phyloP scores from a whole-genome alignment of 225 moss, liverwort and hornwort genomes.

The Physcomitrellopsis africana region DNA sequence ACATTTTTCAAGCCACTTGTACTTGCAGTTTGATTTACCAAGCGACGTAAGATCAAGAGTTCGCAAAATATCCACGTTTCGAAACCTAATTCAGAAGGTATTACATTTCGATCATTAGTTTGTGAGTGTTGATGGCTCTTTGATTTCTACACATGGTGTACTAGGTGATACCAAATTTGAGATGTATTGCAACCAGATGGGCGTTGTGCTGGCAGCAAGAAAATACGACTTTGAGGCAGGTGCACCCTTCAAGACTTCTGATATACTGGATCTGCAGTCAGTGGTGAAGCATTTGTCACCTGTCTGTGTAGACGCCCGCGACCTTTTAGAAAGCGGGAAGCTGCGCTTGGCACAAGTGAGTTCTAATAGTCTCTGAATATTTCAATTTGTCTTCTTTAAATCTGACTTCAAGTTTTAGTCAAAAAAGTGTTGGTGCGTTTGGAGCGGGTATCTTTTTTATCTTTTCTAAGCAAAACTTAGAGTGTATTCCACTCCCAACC shows the following conservation, averaged over 20 bases:
- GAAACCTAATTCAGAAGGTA: constrained; percentile 85
- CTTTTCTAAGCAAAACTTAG: too few relatives aligned
- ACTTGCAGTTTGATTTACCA: constrained; percentile 68
- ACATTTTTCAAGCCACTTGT: background rate
- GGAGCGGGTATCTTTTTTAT: too few relatives aligned
- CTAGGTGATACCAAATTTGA: constrained; percentile 8
- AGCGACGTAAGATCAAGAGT: constrained; percentile 56
- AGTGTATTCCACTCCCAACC: too few relatives aligned
- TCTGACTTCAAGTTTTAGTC: background rate
- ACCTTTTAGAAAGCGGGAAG: constrained; percentile 78
- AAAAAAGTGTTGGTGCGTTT: too few relatives aligned
- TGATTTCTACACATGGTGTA: constrained; percentile 4
- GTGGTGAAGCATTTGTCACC: constrained; percentile 81
- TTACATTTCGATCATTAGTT: background rate
- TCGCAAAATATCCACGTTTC: constrained; percentile 70
- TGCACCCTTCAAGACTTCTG: constrained; percentile 58
- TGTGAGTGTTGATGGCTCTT: background rate
- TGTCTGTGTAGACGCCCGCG: constrained; percentile 75
- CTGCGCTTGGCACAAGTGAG: constrained; percentile 71
- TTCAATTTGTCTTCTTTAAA: background rate
- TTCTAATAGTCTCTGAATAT: background rate
- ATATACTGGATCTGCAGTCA: constrained; percentile 70
- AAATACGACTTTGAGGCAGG: constrained; percentile 57
- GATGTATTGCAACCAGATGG: constrained; percentile 49
- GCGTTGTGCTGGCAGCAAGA: constrained; percentile 73